Conservation (phyloP, 2,329 filamentous ascomycete genomes). For the Xylaria polymorpha region DNA sequence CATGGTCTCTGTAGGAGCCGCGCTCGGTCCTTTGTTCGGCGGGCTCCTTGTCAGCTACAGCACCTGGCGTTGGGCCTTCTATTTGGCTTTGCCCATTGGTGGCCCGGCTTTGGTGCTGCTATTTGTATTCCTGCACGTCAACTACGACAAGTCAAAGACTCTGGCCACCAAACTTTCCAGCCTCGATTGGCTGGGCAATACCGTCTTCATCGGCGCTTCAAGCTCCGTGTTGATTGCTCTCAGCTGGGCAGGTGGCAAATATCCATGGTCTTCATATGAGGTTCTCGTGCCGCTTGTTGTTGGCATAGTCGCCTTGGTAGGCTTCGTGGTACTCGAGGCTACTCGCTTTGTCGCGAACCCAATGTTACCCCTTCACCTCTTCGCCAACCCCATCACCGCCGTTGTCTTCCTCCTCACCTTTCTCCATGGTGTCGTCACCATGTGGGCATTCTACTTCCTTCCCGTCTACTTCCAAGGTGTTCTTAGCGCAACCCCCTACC, state of each 20-base stretch:
- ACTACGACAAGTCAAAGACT: conserved; percentile 29
- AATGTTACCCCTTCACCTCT: neutral
- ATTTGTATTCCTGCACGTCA: conserved; percentile 37
- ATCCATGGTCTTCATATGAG: conserved; percentile 35
- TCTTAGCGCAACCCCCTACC: neutral
- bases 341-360: neutral
- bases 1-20: conserved; percentile 7
- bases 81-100: conserved; percentile 9
- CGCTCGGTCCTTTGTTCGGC: conserved; percentile 18
- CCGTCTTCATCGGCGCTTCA: conserved; percentile 21
- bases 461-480: conserved; percentile 16
- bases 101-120: conserved; percentile 47
- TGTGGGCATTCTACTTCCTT: neutral
- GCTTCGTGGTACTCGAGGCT: neutral
- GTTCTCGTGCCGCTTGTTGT: conserved; percentile 25
- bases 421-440: neutral
- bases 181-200: conserved; percentile 17
- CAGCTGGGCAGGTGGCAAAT: conserved; percentile 31
- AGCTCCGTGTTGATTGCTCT: conserved; percentile 34
- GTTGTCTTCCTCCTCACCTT: conserved; percentile 2
- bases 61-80: conserved; percentile 33
- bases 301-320: neutral
- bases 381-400: neutral
- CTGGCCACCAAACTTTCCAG: conserved; percentile 11
- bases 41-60: conserved; percentile 2